Evolutionary conservation across 768 basidiomycete species (phyloP), one percentile per base, ranked within the genome.

Genomic region (Chiua virens): DNA sequence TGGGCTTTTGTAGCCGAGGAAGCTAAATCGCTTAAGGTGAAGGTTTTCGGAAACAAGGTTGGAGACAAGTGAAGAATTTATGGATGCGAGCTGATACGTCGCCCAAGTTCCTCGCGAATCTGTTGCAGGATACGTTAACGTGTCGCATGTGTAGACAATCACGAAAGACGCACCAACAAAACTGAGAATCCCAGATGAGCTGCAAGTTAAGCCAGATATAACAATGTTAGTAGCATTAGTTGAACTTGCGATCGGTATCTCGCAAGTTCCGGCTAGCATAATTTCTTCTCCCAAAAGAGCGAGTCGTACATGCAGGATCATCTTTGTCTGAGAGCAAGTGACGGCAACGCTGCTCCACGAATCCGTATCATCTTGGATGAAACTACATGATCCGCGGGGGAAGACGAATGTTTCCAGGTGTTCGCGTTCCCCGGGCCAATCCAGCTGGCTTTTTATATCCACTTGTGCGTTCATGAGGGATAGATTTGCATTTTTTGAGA

Each of bases 161-260:
- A 30, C n/a, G 34, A 17, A 38, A 30, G 15, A 68, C 78, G 36
- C 59, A 82, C 83, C 65, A n/a, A 84, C 60, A 28, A 82, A 60
- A 52, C 73, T 79, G 39, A 84, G 50, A 57, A 70, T 68, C 18
- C 83, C 83, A 6, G 76, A 73, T 0, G 67, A 35, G 54, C 79
- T 82, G 45, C 65, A 69, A 38, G 63, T 61, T 14, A 68, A 23
- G 27, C 59, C 51, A 8, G 27, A 27, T 28, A 63, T 44, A 35
- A 25, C 21, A 14, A 39, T 4, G 11, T 52, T 9, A 3, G 10
- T 14, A 21, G 38, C 30, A 5, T 18, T 38, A 27, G 41, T 42
- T 21, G 51, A 47, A 28, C 38, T 49, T 47, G 52, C 15, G 3
- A 67, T 48, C n/a, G 54, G 52, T 28, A 68, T 50, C 40, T 68